phyloP scores from a whole-genome alignment of 352 stramenopile genomes.

The Phytopythium kandeliae region DNA sequence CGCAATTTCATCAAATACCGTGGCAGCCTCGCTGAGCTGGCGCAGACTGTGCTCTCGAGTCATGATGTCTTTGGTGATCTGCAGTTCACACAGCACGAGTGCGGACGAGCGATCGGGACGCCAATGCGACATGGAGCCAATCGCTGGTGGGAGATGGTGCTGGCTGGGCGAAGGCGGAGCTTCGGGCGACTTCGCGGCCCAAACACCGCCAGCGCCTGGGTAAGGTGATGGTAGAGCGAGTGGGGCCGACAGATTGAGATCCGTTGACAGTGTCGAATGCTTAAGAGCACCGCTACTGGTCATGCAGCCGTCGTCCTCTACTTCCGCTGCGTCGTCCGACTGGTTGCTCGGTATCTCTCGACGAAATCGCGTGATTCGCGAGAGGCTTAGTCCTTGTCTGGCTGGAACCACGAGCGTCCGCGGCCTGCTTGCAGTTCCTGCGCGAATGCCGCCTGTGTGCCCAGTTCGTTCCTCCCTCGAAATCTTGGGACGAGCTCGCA shows the following conservation, averaged over 20 bases:
- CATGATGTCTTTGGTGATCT: slow-evolving; percentile 53
- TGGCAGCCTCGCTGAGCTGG: slow-evolving; percentile 27
- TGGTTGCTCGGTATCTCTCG: not conserved
- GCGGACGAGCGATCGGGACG: slow-evolving; percentile 16
- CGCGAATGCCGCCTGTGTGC: not conserved
- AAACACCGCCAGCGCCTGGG: not conserved
- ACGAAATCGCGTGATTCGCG: not conserved
- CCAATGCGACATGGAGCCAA: not conserved
- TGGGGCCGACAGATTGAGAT: not conserved
- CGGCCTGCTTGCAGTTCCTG: not conserved
- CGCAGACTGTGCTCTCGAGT: slow-evolving; percentile 47
- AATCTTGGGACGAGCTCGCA: not conserved
- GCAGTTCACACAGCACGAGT: slow-evolving; percentile 41
- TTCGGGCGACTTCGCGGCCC: not conserved
- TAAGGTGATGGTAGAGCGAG: not conserved
- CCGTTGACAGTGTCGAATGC: too few species aligned
- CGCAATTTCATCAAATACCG: slow-evolving; percentile 19
- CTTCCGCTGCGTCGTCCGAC: not conserved
- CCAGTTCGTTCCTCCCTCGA: not conserved
- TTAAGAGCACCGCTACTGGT: not conserved
- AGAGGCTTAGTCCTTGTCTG: not conserved
- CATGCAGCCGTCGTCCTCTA: not conserved
- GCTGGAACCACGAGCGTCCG: not conserved
- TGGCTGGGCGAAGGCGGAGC: not conserved
- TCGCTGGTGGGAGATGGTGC: not conserved